Evolutionary conservation across 129 eudicot genomes (phyloP), one percentile per base, ranked within the genome.

Genomic region (Dittrichia graveolens): DNA sequence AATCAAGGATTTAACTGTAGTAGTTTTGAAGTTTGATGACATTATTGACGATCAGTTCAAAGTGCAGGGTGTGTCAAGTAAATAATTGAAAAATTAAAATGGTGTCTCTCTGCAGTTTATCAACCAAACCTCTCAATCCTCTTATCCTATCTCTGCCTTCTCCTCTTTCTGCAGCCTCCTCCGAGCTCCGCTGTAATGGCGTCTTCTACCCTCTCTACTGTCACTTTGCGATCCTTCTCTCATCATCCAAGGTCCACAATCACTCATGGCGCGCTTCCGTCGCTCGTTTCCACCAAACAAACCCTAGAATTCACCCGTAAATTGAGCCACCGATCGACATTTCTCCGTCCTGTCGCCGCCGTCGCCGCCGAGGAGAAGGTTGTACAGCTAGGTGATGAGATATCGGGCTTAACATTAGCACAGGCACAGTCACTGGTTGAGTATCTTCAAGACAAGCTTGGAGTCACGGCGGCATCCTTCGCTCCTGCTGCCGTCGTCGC

Each of bases 381-480:
- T 34, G 77, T 70, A 0, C 42, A 74, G 8, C 92, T 93, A 24
- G 98, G 95, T 2, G 84, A 86, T 13, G 79, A 80, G 45, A 89
- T 91, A 81, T 82, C 97, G 14, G 44, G 64, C 59, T 83, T 91
- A 14, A 85, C 95, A 50, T 84, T 91, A 5, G 81, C 83, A 49
- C 95, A 90, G 50, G 96, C 96, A 5, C 89, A 88, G 31, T 77
- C 81, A 41, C 88, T 92, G 65, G 91, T 87, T 4, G 96, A 92
- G 58, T 92, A 87, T 74, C 90, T 92, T 13, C 91, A 89, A 43
- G 98, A 92, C 56, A 92, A 78, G 79, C 89, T 92, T 12, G 96
- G 96, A 15, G 90, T 92, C 54, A 78, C 88, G 37, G 91, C 96
- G 9, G 88, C 87, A 4, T 84, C 92, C 2, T 82, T 89, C 72